Evolutionary conservation across 192 early-diverging fungal species (phyloP), one percentile per base, ranked within the genome.

Genomic region (Backusella mclennaniae): DNA sequence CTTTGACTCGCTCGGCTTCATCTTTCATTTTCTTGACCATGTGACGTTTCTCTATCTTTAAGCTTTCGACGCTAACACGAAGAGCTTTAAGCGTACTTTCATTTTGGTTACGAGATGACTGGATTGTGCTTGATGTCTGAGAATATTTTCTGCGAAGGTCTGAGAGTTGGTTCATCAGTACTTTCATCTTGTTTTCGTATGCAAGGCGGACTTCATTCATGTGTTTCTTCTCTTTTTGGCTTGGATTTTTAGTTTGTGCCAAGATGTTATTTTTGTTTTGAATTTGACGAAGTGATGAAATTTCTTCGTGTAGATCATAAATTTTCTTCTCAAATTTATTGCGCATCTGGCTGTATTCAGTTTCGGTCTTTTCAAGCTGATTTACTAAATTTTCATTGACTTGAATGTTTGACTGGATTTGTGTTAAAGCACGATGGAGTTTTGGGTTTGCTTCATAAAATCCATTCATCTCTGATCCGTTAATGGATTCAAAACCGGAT

Each of bases 21-120:
- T 88, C 88, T 71, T 90, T 90, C 81, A 94, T 90, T 11, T 91
- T 85, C 71, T 90, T 92, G 73, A 94, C 76, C 89, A 94, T 92
- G 6, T 89, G 83, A 21, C 88, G 68, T 75, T 94, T 95, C 80
- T 95, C 94, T 21, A 83, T 81, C 82, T 93, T 93, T 66, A 93
- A 84, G 12, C 85, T 82, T 73, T 90, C 88, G 31, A 95, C 89
- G 17, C 89, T 91, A 2, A 84, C 83, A 66, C 87, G 86, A 59
- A 94, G 85, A 4, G 87, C 87, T 36, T 88, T 85, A 11, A 92
- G 84, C n/a, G 90, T 82, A 23, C 81, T 88, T 68, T 92, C 93
- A 42, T 87, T 86, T 59, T 88, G 69, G 42, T 76, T 86, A 23
- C 87, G 85, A 21, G 82, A 77, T 19, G 78, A 74, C 1, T 84